Evolutionary conservation across 441 rosid genomes (phyloP), one percentile per base, ranked within the genome.

Genomic region (Populus trichocarpa): DNA sequence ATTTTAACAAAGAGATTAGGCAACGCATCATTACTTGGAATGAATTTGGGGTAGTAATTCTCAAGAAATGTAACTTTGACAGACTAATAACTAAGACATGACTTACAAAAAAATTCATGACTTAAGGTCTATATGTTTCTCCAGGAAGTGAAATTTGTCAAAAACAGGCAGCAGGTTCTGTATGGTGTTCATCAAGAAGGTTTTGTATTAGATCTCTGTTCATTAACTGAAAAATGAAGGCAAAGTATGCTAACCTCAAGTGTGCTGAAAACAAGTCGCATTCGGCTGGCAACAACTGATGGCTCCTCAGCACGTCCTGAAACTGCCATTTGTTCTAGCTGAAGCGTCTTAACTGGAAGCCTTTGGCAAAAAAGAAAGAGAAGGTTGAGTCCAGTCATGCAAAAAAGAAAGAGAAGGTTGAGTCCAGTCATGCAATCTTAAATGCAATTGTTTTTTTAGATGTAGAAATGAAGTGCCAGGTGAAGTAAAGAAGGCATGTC

Each of bases 301-400:
- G 99, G 90, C 83, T 95, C 96, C 87, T 95, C 98, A 23, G 96
- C 86, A 28, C 72, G 69, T 68, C 96, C 97, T 42, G 82, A 86
- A 59, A 93, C 96, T 8, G 97, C 98, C 98, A 93, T 90, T 81
- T 95, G 97, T 83, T 95, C 98, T 75, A 95, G 74, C 82, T 93
- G 97, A 81, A 95, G 97, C 70, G 97, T 95, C 88, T 95, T 95
- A 75, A 93, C 99, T 0, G 97, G 99, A 70, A 95, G 90, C 99
- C 99, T 94, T 83, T 2, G 65, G 33, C 69, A 28, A 79, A 76
- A 72, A 61, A 26, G 11, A 75, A 67, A 70, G 8, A 35, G 14
- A 53, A 35, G 3, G 70, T 30, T 61, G 25, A 32, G 20, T 30
- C 70, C 18, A 13, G n/a, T 30, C 70, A 67, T 67, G 12, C 28